A percentile compares a stretch with the other conserved stretches of the same genome.
These are phyloP conservation scores for Cladorrhinum sp. DNA, from an alignment of 2,329 filamentous ascomycete species.

Conservation along the genomic window DNA sequence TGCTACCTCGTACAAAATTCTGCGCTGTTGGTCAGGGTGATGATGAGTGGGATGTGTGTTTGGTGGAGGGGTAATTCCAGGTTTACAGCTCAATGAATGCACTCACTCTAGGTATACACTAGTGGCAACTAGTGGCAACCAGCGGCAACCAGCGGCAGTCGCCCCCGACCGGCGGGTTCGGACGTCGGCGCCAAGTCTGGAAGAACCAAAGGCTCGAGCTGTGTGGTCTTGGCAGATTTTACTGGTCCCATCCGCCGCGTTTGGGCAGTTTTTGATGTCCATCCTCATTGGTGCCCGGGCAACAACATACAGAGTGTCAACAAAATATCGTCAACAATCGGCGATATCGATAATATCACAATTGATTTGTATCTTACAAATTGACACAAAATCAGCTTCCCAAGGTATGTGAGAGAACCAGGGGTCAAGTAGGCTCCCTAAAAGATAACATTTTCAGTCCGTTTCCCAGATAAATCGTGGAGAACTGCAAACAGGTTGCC, in stretches of 20 bases:
- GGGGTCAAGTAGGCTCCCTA: background rate
- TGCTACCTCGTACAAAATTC: background rate
- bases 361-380: background rate
- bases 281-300: background rate
- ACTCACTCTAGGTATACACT: background rate
- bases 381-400: background rate
- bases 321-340: background rate
- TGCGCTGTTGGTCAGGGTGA: no score
- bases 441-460: background rate
- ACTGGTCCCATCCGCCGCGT: background rate
- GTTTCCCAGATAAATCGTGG: no score
- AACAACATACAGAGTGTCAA: background rate
- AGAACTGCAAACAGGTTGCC: background rate
- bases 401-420: background rate
- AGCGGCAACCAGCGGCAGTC: slow-evolving; percentile 8
- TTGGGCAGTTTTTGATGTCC: background rate
- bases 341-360: background rate
- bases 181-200: slow-evolving; percentile 11
- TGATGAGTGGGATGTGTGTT: no score
- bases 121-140: slow-evolving; percentile 5
- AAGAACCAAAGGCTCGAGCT: slow-evolving; percentile 9
- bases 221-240: slow-evolving; percentile 13
- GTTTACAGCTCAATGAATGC: no score
- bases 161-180: slow-evolving; percentile 6
- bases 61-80: background rate